Percentiles rank a stretch among this genome's conserved stretches.
Conservation (phyloP, 331 rosid genomes). For the Erythrophleum ivorense region DNA sequence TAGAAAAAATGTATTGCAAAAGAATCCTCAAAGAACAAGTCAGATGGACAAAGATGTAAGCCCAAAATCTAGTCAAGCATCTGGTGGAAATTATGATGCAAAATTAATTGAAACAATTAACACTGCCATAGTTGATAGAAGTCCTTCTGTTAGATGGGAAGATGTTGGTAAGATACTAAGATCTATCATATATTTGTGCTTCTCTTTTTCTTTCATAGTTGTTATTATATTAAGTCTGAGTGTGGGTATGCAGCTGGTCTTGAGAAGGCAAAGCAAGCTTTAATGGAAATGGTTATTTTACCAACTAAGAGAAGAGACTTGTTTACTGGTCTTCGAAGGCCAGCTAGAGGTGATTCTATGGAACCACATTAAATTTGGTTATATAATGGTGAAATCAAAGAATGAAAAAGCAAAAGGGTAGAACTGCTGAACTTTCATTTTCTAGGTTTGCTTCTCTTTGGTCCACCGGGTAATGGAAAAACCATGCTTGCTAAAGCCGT, state of each 20-base stretch:
- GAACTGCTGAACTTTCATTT: constrained; percentile 34
- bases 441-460: constrained; percentile 94
- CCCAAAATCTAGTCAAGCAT: constrained; percentile 59
- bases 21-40: constrained; percentile 51
- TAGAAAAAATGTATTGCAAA: constrained; percentile 54
- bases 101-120: constrained; percentile 94
- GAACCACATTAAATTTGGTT: constrained; percentile 25
- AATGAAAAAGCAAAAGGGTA: constrained; percentile 33
- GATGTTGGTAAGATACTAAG: constrained; percentile 74
- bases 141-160: constrained; percentile 97
- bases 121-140: constrained; percentile 87
- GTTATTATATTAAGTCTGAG: constrained; percentile 41
- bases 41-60: constrained; percentile 57
- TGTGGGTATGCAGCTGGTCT: constrained; percentile 79
- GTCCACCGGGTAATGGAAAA: constrained; percentile 99
- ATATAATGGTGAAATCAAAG: constrained; percentile 30
- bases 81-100: constrained; percentile 62
- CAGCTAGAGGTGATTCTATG: constrained; percentile 79
- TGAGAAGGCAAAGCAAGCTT: constrained; percentile 93
- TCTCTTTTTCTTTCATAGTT: constrained; percentile 21
- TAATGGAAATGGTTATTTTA: constrained; percentile 97
- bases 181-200: constrained; percentile 22
- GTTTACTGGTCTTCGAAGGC: constrained; percentile 95
- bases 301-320: constrained; percentile 95
- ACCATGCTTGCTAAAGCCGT: constrained; percentile 99